Evolutionary conservation across 2,329 filamentous ascomycete genomes (phyloP).

Genomic region (Ceratocystis huliohia): DNA sequence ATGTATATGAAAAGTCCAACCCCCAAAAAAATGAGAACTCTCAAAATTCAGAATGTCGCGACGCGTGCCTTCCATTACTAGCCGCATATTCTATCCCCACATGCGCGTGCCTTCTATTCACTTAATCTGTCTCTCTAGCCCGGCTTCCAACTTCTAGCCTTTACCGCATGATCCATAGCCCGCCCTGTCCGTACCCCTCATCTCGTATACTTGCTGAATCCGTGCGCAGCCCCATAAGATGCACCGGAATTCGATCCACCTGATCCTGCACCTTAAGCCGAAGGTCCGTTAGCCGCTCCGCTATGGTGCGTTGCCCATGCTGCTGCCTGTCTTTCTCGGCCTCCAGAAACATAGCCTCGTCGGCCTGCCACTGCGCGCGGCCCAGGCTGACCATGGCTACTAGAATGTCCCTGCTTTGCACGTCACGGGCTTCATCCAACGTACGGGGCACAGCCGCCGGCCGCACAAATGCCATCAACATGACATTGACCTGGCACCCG

Average conservation of each 20-base stretch:
- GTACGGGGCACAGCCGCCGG: conserved; percentile 22
- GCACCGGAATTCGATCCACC: conserved; percentile 46
- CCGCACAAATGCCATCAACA: conserved; percentile 50
- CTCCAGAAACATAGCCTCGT: conserved; percentile 27
- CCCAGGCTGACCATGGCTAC: conserved; percentile 36
- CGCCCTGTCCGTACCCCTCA: conserved; percentile 36
- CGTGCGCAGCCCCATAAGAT: conserved; percentile 46
- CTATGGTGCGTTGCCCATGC: conserved; percentile 33
- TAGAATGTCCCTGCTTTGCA: conserved; percentile 32
- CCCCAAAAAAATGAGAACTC: no score
- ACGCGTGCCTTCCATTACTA: no score
- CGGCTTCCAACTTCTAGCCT: background rate
- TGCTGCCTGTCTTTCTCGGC: conserved; percentile 29
- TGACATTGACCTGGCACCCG: conserved; percentile 36
- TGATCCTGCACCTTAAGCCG: conserved; percentile 40
- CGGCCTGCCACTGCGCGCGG: conserved; percentile 35
- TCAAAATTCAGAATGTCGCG: no score
- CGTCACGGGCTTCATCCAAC: conserved; percentile 24
- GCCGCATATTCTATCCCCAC: no score
- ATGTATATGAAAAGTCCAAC: no score
- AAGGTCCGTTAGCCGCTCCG: conserved; percentile 37
- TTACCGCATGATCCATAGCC: conserved; percentile 33
- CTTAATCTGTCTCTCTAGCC: background rate
- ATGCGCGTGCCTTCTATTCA: background rate
- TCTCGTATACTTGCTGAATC: conserved; percentile 37